Conservation (phyloP, 139 green algal species). For the Micractinium sp. region DNA sequence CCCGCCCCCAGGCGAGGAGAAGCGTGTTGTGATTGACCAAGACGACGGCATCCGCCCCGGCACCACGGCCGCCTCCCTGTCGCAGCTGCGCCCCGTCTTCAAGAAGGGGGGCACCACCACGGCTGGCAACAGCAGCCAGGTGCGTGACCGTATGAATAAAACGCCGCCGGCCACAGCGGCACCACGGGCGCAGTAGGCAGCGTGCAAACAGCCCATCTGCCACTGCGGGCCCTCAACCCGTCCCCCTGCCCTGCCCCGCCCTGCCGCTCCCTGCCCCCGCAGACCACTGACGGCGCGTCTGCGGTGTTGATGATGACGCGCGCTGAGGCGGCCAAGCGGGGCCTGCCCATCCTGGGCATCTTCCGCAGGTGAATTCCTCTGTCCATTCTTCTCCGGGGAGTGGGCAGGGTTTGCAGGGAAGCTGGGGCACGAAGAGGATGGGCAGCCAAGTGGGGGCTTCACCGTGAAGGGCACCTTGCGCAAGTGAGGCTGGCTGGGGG, state of each 20-base stretch:
- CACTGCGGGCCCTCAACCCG: no score
- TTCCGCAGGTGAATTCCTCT: constrained; percentile 87
- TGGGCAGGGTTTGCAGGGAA: no score
- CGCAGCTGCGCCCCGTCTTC: constrained; percentile 86
- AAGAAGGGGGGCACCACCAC: constrained; percentile 96
- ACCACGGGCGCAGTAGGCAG: not conserved
- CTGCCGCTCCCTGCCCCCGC: constrained; percentile 33
- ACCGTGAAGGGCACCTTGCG: no score
- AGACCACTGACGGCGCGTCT: constrained; percentile 95
- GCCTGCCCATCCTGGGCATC: constrained; percentile 91
- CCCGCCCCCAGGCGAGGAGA: constrained; percentile 62
- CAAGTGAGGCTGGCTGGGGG: no score
- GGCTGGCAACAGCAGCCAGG: constrained; percentile 92
- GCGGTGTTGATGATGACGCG: constrained; percentile 95
- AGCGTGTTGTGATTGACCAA: constrained; percentile 71
- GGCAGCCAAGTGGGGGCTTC: not conserved
- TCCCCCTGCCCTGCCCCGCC: not conserved
- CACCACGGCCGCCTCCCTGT: constrained; percentile 72
- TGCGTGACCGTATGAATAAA: no score
- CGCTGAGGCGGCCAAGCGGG: constrained; percentile 79
- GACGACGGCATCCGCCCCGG: constrained; percentile 94
- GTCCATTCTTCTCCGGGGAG: not conserved
- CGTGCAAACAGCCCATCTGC: not conserved
- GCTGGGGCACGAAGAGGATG: no score
- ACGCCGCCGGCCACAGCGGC: not conserved